Conservation (phyloP, 108 stramenopile genomes). For the Nitzschia putrida region DNA sequence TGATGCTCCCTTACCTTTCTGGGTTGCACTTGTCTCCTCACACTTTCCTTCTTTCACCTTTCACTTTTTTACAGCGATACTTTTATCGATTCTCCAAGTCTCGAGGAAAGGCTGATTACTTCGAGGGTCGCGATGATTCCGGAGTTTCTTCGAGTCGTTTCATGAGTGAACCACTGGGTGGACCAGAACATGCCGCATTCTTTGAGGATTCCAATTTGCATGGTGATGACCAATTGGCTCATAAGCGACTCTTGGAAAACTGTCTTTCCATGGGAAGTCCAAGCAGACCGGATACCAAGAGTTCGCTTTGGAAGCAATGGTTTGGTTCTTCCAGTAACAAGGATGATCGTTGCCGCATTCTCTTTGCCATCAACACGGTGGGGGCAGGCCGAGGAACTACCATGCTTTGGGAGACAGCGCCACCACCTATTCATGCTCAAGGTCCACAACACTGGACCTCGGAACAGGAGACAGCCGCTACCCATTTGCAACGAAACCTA, state of each 20-base stretch:
- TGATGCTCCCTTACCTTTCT: neutral
- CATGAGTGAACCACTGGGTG: conserved; percentile 55
- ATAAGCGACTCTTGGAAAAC: conserved; percentile 68
- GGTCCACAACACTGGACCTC: conserved; percentile 76
- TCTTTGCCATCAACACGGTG: conserved; percentile 83
- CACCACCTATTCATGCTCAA: conserved; percentile 57
- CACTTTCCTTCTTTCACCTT: neutral
- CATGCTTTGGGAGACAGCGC: conserved; percentile 85
- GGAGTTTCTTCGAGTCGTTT: conserved; percentile 83
- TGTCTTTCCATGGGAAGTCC: conserved; percentile 83
- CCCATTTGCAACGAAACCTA: conserved; percentile 77
- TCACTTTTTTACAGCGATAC: conserved; percentile 52
- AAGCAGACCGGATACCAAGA: conserved; percentile 52
- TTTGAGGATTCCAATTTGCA: conserved; percentile 27
- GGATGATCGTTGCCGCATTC: conserved; percentile 80
- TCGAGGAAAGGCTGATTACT: conserved; percentile 84
- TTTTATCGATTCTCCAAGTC: conserved; percentile 83
- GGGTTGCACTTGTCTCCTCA: neutral
- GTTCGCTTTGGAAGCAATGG: conserved; percentile 72
- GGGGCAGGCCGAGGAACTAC: conserved; percentile 81
- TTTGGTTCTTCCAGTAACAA: conserved; percentile 44
- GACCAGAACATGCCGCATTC: conserved; percentile 51
- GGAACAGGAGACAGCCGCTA: conserved; percentile 85
- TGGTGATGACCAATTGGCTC: conserved; percentile 37
- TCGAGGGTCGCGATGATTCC: conserved; percentile 88